Conservation (phyloP, 129 eudicot species). For the Chrysanthemum makinoi region DNA sequence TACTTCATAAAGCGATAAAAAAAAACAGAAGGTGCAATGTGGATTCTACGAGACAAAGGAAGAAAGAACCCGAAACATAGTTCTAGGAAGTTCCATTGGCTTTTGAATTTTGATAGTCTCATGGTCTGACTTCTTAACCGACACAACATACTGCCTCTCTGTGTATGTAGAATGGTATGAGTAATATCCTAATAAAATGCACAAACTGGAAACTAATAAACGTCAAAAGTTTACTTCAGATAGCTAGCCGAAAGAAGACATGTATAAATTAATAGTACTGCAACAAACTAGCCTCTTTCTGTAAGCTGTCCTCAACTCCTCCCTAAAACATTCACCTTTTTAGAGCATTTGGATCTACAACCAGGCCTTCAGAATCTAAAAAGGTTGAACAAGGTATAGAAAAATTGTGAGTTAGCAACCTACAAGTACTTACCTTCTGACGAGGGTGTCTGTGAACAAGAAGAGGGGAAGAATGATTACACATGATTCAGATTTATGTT, state of each 20-base stretch:
- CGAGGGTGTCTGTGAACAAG: neutral
- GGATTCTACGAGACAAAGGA: neutral
- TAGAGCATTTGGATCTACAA: conserved; percentile 58
- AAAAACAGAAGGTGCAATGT: neutral
- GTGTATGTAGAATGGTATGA: conserved; percentile 73
- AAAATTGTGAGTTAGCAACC: neutral
- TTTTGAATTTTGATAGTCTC: conserved; percentile 52
- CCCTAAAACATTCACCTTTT: conserved; percentile 91
- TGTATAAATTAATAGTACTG: conserved; percentile 6
- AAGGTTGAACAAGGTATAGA: conserved; percentile 70
- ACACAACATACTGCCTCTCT: conserved; percentile 66
- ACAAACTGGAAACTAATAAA: conserved; percentile 61
- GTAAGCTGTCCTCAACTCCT: conserved; percentile 71
- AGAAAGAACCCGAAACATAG: neutral
- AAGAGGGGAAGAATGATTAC: neutral
- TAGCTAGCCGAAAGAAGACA: neutral
- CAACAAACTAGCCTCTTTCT: conserved; percentile 61
- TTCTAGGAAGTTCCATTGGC: conserved; percentile 77
- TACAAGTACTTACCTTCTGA: too few species aligned
- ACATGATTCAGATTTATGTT: too few species aligned
- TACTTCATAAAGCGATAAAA: too few species aligned
- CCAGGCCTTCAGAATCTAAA: conserved; percentile 83
- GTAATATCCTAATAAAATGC: conserved; percentile 73
- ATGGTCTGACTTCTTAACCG: conserved; percentile 68
- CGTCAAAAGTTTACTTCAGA: conserved; percentile 3